phyloP scores from a whole-genome alignment of 345 rosid species.

The Cardamine resedifolia region DNA sequence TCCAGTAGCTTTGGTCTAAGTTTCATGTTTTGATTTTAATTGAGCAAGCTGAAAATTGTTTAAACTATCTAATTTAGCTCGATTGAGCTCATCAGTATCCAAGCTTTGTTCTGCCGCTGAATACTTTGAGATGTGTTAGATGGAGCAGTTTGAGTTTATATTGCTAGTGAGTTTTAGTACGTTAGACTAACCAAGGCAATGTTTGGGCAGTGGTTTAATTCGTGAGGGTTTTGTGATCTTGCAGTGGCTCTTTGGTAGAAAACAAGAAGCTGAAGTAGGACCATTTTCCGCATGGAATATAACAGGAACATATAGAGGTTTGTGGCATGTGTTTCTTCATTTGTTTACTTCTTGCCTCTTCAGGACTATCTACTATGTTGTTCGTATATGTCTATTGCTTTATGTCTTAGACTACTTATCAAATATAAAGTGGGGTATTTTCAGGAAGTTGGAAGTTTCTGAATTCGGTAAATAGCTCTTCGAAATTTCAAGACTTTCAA shows the following conservation, averaged over 20 bases:
- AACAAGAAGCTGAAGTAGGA: slow-evolving; percentile 68
- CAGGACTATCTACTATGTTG: neutral
- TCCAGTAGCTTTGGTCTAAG: neutral
- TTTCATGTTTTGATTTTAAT: slow-evolving; percentile 10
- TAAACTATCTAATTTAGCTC: neutral
- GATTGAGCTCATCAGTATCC: neutral
- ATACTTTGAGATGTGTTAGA: neutral
- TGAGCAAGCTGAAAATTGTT: slow-evolving; percentile 1
- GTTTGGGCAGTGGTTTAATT: slow-evolving; percentile 12
- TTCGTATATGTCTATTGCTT: neutral
- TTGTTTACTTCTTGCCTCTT: slow-evolving; percentile 1
- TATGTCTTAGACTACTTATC: neutral
- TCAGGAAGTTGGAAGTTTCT: slow-evolving; percentile 88
- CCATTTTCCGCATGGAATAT: slow-evolving; percentile 85
- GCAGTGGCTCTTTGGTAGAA: slow-evolving; percentile 77
- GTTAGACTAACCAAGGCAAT: neutral
- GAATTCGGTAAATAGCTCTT: slow-evolving; percentile 70
- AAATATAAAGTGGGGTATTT: slow-evolving; percentile 29
- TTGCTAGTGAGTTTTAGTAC: neutral
- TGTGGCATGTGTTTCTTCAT: slow-evolving; percentile 32
- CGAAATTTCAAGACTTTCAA: slow-evolving; percentile 72
- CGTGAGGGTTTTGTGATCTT: slow-evolving; percentile 23
- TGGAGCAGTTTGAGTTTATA: neutral
- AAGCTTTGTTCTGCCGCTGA: neutral
- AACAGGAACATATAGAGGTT: slow-evolving; percentile 98